Evolutionary conservation across 306 rosid species (phyloP), one percentile per base, ranked within the genome.

Genomic region (Lithocarpus polystachyus): DNA sequence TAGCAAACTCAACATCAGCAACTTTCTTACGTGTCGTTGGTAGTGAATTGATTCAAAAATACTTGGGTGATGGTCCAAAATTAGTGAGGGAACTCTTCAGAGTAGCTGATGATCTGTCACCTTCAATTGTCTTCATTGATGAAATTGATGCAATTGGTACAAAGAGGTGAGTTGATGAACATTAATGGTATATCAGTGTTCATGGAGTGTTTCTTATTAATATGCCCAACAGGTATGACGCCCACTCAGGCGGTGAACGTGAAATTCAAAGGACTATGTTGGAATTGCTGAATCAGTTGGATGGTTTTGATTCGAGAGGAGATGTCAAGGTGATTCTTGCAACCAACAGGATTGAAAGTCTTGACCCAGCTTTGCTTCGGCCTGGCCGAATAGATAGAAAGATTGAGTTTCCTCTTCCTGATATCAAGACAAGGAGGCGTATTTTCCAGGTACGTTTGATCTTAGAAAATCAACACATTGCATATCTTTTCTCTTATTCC

Each of bases 11-110:
- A 71, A 95, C 99, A 48, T 95, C 99, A 48, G 99, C 99, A 45
- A 95, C 99, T 26, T 95, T 95, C 83, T 87, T 95, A 74, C 98
- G 99, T 73, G 99, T 95, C 78, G 99, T 95, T 87, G 99, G 99
- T 48, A 95, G 99, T 88, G 99, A 95, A 74, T 86, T 95, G 82
- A 95, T 95, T 56, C 99, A 95, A 74, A 95, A 93, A 76, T 95
- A 95, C 86, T 82, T 95, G 82, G 98, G 99, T 62, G 99, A 95
- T 88, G 99, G 99, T 75, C 99, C 99, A 43, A 95, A 93, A 80
- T 89, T 95, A 77, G 99, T 95, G 71, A 90, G 99, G 87, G 99
- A 95, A 76, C 98, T 95, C 73, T 95, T 95, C 67, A 92, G 99
- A 81, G 99, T 93, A 82, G 99, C 98, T 68, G 99, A 93, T 84